Evolutionary conservation across 768 basidiomycete species (phyloP).

Genomic region (Russula abietina): DNA sequence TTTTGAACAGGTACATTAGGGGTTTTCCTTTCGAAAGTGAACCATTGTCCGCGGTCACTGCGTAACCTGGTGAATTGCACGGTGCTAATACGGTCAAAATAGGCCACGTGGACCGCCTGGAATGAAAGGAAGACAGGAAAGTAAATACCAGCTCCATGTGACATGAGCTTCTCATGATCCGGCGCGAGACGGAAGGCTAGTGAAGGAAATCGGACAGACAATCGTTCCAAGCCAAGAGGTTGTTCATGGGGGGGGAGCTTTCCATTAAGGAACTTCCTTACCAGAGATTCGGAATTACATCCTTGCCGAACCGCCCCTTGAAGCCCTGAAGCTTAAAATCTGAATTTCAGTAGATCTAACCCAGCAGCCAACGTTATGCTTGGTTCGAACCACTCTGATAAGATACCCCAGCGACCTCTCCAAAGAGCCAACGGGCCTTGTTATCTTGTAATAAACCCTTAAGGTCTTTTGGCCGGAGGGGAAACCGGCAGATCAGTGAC

Average conservation of each 20-base stretch:
- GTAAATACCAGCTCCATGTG: not conserved
- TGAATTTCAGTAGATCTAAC: not conserved
- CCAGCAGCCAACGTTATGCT: not conserved
- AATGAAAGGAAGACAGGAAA: not conserved
- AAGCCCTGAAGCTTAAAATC: not conserved
- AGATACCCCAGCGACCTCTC: not conserved
- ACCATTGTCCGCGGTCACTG: not conserved
- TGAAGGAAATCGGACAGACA: not conserved
- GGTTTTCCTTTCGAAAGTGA: not conserved
- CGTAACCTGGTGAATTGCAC: not conserved
- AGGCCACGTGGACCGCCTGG: not conserved
- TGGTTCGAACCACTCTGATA: constrained; percentile 6
- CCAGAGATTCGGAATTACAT: not conserved
- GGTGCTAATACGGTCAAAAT: not conserved
- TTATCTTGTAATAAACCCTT: not conserved
- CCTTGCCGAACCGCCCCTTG: not conserved
- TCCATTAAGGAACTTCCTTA: constrained; percentile 56
- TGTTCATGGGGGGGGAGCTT: constrained; percentile 33
- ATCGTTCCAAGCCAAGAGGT: not conserved
- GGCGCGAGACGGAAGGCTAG: constrained; percentile 8
- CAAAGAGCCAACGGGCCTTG: not conserved
- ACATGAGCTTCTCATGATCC: constrained; percentile 3
- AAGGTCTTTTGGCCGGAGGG: not conserved
- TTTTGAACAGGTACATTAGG: not conserved
- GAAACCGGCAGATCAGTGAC: not conserved